These are phyloP conservation scores for Eucommia ulmoides DNA, from an alignment of 257 asterid species.

Conservation along the genomic window DNA sequence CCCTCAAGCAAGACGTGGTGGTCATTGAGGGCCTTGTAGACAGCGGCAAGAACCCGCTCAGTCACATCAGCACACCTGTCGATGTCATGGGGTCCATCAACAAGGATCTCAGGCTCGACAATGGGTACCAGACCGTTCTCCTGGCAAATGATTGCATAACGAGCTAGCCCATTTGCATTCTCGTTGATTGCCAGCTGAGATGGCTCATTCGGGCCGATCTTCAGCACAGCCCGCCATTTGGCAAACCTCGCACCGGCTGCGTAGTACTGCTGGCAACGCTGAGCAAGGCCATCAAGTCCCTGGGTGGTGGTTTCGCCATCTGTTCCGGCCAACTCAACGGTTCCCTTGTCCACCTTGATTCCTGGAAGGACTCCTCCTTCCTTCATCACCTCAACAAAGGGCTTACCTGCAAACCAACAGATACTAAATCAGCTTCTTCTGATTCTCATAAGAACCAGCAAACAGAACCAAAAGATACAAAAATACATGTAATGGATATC, in stretches of 20 bases:
- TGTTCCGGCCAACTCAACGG: conserved; percentile 90
- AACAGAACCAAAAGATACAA: too few relatives aligned
- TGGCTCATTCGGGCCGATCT: conserved; percentile 73
- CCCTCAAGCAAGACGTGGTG: conserved; percentile 68
- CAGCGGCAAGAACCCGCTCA: conserved; percentile 65
- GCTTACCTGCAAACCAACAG: conserved; percentile 45
- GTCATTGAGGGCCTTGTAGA: conserved; percentile 66
- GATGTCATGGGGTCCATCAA: conserved; percentile 56
- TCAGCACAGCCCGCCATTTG: conserved; percentile 90
- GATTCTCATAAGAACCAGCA: neutral
- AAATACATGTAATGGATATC: too few relatives aligned
- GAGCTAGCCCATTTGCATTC: conserved; percentile 82
- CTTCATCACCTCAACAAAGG: conserved; percentile 75
- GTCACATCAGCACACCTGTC: conserved; percentile 58
- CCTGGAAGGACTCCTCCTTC: conserved; percentile 92
- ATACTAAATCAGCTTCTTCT: neutral
- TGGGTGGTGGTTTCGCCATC: conserved; percentile 90
- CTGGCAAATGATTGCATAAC: conserved; percentile 93
- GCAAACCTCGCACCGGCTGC: conserved; percentile 82
- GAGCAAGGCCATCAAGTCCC: conserved; percentile 87
- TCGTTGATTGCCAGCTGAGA: conserved; percentile 81
- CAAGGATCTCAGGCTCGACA: conserved; percentile 80
- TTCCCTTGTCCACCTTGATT: conserved; percentile 94
- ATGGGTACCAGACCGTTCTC: conserved; percentile 76
- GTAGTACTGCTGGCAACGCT: conserved; percentile 74